These are phyloP conservation scores for Buddleja alternifolia DNA, from an alignment of 257 asterid genomes.

Conservation along the genomic window DNA sequence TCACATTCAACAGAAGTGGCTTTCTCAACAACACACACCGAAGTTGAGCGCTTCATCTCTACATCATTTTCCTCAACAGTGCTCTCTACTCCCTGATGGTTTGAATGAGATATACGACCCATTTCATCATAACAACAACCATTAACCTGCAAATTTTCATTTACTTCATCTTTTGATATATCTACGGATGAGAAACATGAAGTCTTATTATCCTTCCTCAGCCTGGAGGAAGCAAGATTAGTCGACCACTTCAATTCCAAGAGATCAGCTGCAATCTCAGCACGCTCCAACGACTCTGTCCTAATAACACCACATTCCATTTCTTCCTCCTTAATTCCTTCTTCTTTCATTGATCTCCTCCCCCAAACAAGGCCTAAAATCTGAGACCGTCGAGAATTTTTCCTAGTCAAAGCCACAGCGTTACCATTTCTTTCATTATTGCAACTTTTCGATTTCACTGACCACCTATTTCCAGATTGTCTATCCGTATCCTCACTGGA, in stretches of 20 bases:
- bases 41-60: constrained; percentile 36
- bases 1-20: constrained; percentile 31
- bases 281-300: constrained; percentile 73
- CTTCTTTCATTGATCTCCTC: constrained; percentile 44
- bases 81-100: constrained; percentile 30
- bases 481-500: constrained; percentile 69
- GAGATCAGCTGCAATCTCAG: constrained; percentile 94
- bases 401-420: constrained; percentile 41
- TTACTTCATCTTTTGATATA: constrained; percentile 28
- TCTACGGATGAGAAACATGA: constrained; percentile 36
- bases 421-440: constrained; percentile 39
- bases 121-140: constrained; percentile 28
- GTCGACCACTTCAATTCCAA: constrained; percentile 95
- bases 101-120: constrained; percentile 25
- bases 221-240: constrained; percentile 57
- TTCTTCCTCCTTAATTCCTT: constrained; percentile 35
- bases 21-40: constrained; percentile 33
- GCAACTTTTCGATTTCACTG: constrained; percentile 52
- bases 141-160: constrained; percentile 29
- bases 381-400: constrained; percentile 54
- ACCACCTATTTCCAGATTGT: constrained; percentile 35
- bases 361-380: constrained; percentile 71
- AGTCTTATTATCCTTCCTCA: constrained; percentile 28
- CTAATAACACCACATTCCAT: constrained; percentile 34
- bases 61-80: constrained; percentile 29